Evolutionary conservation across 352 stramenopile genomes (phyloP).

Genomic region (Globisporangium acanthophoron): DNA sequence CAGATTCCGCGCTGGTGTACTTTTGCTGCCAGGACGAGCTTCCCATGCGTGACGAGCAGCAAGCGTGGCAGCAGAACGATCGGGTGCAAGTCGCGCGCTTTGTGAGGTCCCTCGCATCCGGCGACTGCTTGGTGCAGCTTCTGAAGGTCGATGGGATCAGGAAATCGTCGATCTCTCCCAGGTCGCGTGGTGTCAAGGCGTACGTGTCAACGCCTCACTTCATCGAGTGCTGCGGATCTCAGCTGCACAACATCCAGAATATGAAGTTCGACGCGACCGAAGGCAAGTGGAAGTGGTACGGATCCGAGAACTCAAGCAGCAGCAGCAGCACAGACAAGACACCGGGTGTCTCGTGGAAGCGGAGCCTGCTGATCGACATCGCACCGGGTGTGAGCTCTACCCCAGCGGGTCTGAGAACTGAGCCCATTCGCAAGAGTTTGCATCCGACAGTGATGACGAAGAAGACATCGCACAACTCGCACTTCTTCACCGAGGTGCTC

Average conservation of each 20-base stretch:
- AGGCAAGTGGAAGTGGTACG: conserved; percentile 23
- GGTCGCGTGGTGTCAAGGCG: conserved; percentile 4
- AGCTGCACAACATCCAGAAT: conserved; percentile 30
- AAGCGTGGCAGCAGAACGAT: conserved; percentile 12
- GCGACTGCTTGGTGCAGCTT: conserved; percentile 32
- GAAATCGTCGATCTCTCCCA: too few relatives aligned
- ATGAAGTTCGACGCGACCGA: conserved; percentile 20
- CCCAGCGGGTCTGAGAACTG: conserved; percentile 4
- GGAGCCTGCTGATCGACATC: conserved; percentile 5
- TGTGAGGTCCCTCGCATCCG: conserved; percentile 19
- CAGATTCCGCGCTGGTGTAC: conserved; percentile 27
- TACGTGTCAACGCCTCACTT: conserved; percentile 36
- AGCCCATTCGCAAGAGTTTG: conserved; percentile 2
- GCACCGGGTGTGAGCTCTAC: neutral
- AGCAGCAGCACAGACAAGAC: neutral
- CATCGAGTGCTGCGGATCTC: conserved; percentile 32
- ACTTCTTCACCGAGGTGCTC: conserved; percentile 32
- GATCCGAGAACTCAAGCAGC: neutral
- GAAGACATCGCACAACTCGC: conserved; percentile 3
- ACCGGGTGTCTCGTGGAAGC: neutral
- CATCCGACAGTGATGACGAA: neutral
- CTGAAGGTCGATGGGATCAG: conserved; percentile 18
- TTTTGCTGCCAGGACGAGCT: conserved; percentile 19
- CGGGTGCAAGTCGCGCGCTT: conserved; percentile 36
- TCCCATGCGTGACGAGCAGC: conserved; percentile 6